Conservation (phyloP, 2,329 filamentous ascomycete species). For the Ceratocystis harringtonii region DNA sequence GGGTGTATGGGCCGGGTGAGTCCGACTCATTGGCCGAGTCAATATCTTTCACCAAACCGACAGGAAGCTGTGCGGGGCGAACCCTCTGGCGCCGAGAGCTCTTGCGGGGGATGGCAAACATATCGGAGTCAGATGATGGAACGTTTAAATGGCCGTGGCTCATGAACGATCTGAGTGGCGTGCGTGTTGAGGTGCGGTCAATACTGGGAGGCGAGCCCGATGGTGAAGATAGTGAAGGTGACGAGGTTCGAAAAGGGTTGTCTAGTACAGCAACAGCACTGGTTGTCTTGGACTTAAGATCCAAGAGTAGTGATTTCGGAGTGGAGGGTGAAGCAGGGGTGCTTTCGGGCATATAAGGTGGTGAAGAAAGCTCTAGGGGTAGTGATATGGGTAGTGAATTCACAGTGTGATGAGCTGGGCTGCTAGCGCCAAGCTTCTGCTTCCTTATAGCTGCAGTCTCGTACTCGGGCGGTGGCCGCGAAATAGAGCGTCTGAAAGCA, state of each 20-base stretch:
- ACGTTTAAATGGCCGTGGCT: constrained; percentile 11
- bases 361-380: neutral
- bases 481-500: constrained; percentile 11
- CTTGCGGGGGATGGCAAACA: constrained; percentile 14
- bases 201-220: neutral
- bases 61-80: neutral
- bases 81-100: constrained; percentile 12
- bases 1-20: constrained; percentile 8
- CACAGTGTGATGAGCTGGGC: constrained; percentile 13
- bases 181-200: neutral
- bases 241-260: neutral
- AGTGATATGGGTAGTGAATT: constrained; percentile 2
- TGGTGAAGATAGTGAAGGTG: neutral
- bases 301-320: neutral
- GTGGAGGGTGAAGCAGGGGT: neutral
- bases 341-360: neutral
- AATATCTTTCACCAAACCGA: constrained; percentile 9
- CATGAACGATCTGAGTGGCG: constrained; percentile 7
- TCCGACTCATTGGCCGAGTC: constrained; percentile 14
- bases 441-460: neutral
- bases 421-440: neutral
- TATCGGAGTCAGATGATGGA: neutral
- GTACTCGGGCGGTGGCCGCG: constrained; percentile 8
- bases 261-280: neutral
- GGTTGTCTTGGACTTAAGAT: constrained; percentile 1